Evolutionary conservation across 1,139 yeast genomes (phyloP), one percentile per base, ranked within the genome.

Genomic region (Kurtzmaniella quercitrusa): DNA sequence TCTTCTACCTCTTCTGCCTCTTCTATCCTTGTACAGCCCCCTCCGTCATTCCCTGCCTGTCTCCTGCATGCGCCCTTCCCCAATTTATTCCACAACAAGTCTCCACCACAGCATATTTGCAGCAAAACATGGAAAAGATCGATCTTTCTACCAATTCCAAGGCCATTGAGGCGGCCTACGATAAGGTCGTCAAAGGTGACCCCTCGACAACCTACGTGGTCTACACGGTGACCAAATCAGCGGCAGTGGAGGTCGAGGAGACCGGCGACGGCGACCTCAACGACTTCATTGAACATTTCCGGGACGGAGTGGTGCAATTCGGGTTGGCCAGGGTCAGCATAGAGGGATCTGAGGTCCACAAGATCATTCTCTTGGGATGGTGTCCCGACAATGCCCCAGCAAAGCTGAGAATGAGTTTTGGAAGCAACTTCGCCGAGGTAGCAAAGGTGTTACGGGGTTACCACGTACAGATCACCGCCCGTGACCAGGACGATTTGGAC

Each of bases 401-500:
- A 55, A 85, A 82, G 60, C 73, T 83, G 34, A 75, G 89, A 55
- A 77, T 87, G 46, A 82, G 90, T 2, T 85, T 82, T 65, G 90
- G 91, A 23, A 68, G 81, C 51, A 85, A 85, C 63, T 82, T 85
- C 53, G 88, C 88, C 39, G 85, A 82, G 37, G 85, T 85, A 14
- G 79, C 91, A 25, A 79, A 74, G 47, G 71, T 81, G 19, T 73
- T 85, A 54, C 75, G 75, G 52, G 96, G 96, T 34, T 93, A 91
- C 66, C 98, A 93, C 60, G 91, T 93, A 44, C 98, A 93, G 65
- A 82, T 94, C 51, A 89, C 97, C 38, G 98, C 98, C n/a, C 81
- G 98, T 65, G 95, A 88, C 58, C 76, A 80, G 44, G 96, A 89
- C 57, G 98, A 94, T 60, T 75, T 94, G 60, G 87, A 87, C 54